Evolutionary conservation across 2,329 filamentous ascomycete species (phyloP).

Genomic region (Phialophora macrospora): DNA sequence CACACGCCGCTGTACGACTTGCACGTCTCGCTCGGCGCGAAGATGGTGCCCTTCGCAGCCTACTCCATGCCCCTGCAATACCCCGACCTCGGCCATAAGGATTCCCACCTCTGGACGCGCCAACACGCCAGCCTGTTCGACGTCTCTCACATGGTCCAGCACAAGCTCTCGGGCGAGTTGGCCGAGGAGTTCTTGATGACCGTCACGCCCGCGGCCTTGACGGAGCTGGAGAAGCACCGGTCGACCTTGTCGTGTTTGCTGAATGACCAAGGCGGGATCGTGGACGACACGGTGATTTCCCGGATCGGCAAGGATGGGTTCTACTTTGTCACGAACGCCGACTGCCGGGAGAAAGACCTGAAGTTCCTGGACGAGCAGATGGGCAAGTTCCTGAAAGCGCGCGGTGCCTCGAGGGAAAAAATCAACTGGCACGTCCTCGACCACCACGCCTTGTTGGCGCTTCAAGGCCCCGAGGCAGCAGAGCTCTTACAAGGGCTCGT

Average conservation of each 20-base stretch:
- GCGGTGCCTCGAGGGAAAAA: slow-evolving; percentile 53
- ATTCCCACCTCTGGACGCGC: slow-evolving; percentile 89
- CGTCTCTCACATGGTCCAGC: slow-evolving; percentile 94
- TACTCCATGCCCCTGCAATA: slow-evolving; percentile 95
- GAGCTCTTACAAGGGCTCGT: slow-evolving; percentile 71
- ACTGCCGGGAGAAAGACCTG: slow-evolving; percentile 85
- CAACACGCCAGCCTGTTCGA: slow-evolving; percentile 90
- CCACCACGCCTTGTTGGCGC: slow-evolving; percentile 77
- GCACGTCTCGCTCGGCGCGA: slow-evolving; percentile 77
- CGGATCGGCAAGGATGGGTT: slow-evolving; percentile 74
- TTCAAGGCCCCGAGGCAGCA: slow-evolving; percentile 82
- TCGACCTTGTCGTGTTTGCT: slow-evolving; percentile 86
- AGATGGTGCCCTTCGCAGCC: slow-evolving; percentile 96
- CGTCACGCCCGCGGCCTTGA: slow-evolving; percentile 77
- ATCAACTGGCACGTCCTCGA: slow-evolving; percentile 73
- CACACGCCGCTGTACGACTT: slow-evolving; percentile 77
- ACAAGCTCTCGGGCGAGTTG: slow-evolving; percentile 79
- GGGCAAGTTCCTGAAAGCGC: slow-evolving; percentile 60
- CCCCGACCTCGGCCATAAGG: slow-evolving; percentile 72
- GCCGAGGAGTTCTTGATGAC: slow-evolving; percentile 80
- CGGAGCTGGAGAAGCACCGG: slow-evolving; percentile 66
- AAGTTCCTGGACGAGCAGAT: slow-evolving; percentile 76
- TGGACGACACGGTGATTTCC: slow-evolving; percentile 92
- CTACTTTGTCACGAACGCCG: slow-evolving; percentile 96
- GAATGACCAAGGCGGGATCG: slow-evolving; percentile 84